phyloP scores from a whole-genome alignment of 306 rosid genomes.

The Aeschynomene evenia region DNA sequence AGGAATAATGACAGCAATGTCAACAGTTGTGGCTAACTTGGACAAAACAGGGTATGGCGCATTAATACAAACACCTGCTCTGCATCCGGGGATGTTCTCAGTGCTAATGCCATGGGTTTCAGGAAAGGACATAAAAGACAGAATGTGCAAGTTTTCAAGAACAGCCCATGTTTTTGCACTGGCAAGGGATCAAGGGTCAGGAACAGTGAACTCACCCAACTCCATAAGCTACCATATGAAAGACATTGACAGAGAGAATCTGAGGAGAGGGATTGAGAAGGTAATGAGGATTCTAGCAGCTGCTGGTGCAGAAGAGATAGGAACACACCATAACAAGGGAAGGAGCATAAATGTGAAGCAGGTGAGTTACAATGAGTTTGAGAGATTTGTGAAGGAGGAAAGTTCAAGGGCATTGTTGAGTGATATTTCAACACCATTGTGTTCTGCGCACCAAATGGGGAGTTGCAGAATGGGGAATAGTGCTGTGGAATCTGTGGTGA shows the following conservation, averaged over 20 bases:
- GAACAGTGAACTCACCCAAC: constrained; percentile 43
- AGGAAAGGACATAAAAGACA: constrained; percentile 53
- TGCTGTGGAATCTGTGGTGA: constrained; percentile 56
- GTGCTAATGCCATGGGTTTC: constrained; percentile 79
- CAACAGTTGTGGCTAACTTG: constrained; percentile 49
- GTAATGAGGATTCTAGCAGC: constrained; percentile 70
- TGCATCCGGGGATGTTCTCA: constrained; percentile 85
- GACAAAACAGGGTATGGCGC: constrained; percentile 63
- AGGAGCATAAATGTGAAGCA: constrained; percentile 53
- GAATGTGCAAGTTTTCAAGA: constrained; percentile 64
- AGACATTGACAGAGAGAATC: constrained; percentile 43
- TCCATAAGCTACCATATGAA: constrained; percentile 48
- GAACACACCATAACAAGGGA: constrained; percentile 66
- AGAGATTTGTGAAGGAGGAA: constrained; percentile 71
- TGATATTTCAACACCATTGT: constrained; percentile 49
- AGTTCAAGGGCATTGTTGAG: constrained; percentile 48
- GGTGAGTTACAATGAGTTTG: constrained; percentile 51
- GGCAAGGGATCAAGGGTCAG: constrained; percentile 79
- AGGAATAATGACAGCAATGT: constrained; percentile 92
- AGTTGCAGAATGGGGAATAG: constrained; percentile 74
- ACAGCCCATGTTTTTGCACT: constrained; percentile 78
- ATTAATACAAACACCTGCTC: constrained; percentile 72
- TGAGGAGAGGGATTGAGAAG: constrained; percentile 61
- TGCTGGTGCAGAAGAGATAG: constrained; percentile 88
- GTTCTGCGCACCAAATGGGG: constrained; percentile 90